These are phyloP conservation scores for Alternaria ventricosa DNA, from an alignment of 2,329 filamentous ascomycete genomes.

Conservation along the genomic window DNA sequence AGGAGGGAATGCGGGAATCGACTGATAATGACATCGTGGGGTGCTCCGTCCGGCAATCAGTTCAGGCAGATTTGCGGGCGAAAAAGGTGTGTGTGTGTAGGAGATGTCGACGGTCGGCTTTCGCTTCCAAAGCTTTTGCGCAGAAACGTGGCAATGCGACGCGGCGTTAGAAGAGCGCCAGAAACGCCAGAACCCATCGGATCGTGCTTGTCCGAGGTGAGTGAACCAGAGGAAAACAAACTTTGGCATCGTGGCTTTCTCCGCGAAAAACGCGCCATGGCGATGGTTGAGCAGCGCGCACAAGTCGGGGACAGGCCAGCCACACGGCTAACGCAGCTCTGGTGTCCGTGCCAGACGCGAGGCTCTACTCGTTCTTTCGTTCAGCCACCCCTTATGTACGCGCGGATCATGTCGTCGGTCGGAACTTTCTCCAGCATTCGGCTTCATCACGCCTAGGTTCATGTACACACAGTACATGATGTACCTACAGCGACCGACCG, in stretches of 20 bases:
- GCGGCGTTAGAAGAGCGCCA: not conserved
- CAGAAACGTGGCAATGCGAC: not conserved
- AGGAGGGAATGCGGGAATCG: not conserved
- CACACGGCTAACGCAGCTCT: not conserved
- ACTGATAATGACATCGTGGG: not conserved
- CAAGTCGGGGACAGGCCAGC: not conserved
- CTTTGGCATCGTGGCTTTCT: not conserved
- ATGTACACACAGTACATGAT: not conserved
- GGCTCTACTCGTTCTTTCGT: not conserved
- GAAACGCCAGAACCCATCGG: not conserved
- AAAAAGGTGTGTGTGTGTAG: not conserved
- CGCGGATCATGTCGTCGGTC: not conserved
- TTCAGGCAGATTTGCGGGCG: not conserved
- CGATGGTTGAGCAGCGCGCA: not conserved
- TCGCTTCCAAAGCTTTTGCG: not conserved
- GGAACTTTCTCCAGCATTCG: constrained; percentile 3
- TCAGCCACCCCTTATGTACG: not conserved
- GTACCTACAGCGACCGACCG: not conserved
- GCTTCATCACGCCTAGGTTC: not conserved
- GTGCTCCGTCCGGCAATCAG: not conserved
- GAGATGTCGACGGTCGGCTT: not conserved
- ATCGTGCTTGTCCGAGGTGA: not conserved
- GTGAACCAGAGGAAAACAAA: not conserved
- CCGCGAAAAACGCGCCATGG: not conserved
- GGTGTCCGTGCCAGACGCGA: not conserved